Conservation (phyloP, 1,284 basidiomycete genomes). For the Prillingera fragicola region DNA sequence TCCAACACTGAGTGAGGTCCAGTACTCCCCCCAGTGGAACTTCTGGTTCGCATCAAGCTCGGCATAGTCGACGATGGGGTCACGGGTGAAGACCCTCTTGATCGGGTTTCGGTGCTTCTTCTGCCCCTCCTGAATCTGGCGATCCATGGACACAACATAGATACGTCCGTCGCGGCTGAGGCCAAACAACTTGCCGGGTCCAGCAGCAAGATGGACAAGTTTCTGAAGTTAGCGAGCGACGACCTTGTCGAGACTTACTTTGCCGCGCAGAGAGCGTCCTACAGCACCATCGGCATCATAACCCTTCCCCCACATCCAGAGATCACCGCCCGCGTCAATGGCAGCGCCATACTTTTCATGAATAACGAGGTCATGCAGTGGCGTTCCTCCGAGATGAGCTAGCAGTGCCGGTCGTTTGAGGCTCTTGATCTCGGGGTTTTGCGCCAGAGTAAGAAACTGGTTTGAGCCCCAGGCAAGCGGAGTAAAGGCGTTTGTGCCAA, state of each 20-base stretch:
- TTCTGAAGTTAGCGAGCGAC: slow-evolving; percentile 56
- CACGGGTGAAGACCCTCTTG: slow-evolving; percentile 34
- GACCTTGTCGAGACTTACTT: slow-evolving; percentile 55
- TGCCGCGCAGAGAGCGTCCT: slow-evolving; percentile 56
- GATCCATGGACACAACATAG: slow-evolving; percentile 60
- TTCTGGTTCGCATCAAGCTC: slow-evolving; percentile 52
- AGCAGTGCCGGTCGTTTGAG: slow-evolving; percentile 35
- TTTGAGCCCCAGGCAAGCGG: slow-evolving; percentile 44
- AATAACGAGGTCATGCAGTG: slow-evolving; percentile 69
- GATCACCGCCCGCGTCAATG: slow-evolving; percentile 78
- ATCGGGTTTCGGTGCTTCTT: slow-evolving; percentile 29
- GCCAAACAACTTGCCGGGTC: slow-evolving; percentile 59
- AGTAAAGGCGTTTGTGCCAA: slow-evolving; percentile 23
- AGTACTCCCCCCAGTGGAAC: slow-evolving; percentile 56
- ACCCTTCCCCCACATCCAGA: slow-evolving; percentile 79
- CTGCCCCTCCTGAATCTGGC: slow-evolving; percentile 36
- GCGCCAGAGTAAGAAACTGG: slow-evolving; percentile 28
- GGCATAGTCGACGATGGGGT: slow-evolving; percentile 46
- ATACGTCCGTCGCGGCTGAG: slow-evolving; percentile 64
- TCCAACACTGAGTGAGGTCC: slow-evolving; percentile 68
- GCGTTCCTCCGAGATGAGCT: slow-evolving; percentile 41
- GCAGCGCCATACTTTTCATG: slow-evolving; percentile 71
- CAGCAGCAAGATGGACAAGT: slow-evolving; percentile 58
- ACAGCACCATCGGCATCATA: slow-evolving; percentile 51
- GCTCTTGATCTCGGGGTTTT: slow-evolving; percentile 25